Conservation (phyloP, 371 early-diverging fungal genomes). For the Amoeboradix gromovi region DNA sequence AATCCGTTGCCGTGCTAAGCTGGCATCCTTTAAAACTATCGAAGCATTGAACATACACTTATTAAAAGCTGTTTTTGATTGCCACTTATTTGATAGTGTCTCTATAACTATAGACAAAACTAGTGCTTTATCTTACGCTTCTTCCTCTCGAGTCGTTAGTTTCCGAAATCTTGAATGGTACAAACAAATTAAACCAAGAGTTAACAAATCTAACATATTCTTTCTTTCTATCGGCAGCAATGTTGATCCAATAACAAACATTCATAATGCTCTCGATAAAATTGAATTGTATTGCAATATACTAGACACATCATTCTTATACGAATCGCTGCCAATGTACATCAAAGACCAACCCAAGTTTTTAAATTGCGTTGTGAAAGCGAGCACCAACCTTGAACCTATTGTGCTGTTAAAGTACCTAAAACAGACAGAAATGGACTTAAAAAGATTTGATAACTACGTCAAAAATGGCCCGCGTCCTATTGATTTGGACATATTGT, state of each 20-base stretch:
- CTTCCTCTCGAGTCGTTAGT: constrained; percentile 54
- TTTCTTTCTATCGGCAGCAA: constrained; percentile 71
- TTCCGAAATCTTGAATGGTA: constrained; percentile 7
- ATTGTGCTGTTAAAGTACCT: constrained; percentile 35
- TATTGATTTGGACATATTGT: constrained; percentile 78
- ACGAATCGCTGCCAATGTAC: constrained; percentile 89
- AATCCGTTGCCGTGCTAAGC: not conserved
- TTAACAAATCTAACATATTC: not conserved
- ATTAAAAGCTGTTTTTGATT: not conserved
- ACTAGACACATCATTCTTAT: constrained; percentile 75
- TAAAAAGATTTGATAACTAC: constrained; percentile 30
- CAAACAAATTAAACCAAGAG: not conserved
- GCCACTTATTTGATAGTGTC: not conserved
- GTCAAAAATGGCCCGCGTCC: constrained; percentile 65
- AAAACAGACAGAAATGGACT: constrained; percentile 43
- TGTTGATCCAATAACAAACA: constrained; percentile 45
- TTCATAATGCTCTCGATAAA: constrained; percentile 40
- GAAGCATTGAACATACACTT: not conserved
- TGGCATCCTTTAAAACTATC: not conserved
- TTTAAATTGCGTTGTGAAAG: constrained; percentile 56
- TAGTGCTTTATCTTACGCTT: constrained; percentile 60
- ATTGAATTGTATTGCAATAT: constrained; percentile 20
- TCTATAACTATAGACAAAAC: constrained; percentile 34
- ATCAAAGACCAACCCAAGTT: constrained; percentile 64
- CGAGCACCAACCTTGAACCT: constrained; percentile 44